phyloP scores from a whole-genome alignment of 2,329 filamentous ascomycete species.

The Cytospora piceae region DNA sequence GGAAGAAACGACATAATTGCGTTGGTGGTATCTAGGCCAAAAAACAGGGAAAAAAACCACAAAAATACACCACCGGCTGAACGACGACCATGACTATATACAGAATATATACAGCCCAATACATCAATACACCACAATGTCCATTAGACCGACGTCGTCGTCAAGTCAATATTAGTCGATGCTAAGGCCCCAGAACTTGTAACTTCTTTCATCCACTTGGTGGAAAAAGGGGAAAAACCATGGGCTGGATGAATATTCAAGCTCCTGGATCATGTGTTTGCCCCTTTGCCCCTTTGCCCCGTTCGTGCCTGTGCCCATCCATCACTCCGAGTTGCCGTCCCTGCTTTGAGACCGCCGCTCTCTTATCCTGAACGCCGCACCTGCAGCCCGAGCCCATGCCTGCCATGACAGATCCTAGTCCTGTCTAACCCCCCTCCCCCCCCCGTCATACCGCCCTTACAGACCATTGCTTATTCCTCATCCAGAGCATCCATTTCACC shows the following conservation, averaged over 20 bases:
- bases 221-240: neutral
- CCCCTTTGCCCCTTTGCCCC: neutral
- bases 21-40: conserved; percentile 25
- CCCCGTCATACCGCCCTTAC: neutral
- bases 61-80: neutral
- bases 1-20: conserved; percentile 11
- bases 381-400: neutral
- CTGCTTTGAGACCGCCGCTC: neutral
- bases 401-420: neutral
- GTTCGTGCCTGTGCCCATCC: neutral
- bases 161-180: neutral
- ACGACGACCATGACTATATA: conserved; percentile 19
- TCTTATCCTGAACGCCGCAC: neutral
- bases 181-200: neutral
- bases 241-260: neutral
- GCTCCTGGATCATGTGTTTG: neutral
- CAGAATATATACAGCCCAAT: conserved; percentile 2
- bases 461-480: conserved; percentile 50
- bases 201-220: neutral
- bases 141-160: neutral
- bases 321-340: neutral
- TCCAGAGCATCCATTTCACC: conserved; percentile 58
- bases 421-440: neutral
- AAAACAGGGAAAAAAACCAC: neutral
- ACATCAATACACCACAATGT: neutral